Percentiles rank a stretch among this genome's conserved stretches.
Conservation (phyloP, 441 rosid species). For the Pelargonium australe region DNA sequence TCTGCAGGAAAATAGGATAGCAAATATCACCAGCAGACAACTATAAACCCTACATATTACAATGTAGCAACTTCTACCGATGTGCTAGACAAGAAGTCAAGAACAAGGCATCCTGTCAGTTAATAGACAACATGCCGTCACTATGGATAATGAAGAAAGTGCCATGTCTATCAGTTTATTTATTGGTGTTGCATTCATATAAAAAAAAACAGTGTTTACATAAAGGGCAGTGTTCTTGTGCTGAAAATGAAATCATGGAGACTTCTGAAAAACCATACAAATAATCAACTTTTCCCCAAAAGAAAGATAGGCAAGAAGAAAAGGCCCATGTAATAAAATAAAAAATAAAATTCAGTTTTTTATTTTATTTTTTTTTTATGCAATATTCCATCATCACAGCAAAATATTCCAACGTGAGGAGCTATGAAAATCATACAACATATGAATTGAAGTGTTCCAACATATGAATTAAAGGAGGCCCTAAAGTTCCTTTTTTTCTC, state of each 20-base stretch:
- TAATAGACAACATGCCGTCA: too few species aligned
- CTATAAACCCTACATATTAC: not conserved
- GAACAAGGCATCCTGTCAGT: too few species aligned
- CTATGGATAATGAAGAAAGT: too few species aligned
- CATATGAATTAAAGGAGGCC: not conserved
- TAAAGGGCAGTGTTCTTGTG: not conserved
- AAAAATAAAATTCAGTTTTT: too few species aligned
- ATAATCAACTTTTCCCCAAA: not conserved
- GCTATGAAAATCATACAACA: too few species aligned
- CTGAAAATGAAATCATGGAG: not conserved
- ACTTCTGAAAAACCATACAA: not conserved
- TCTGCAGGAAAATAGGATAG: conserved; percentile 34
- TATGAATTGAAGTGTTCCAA: too few species aligned
- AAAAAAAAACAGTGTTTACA: not conserved
- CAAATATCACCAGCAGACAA: not conserved
- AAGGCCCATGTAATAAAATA: too few species aligned
- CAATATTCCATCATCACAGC: too few species aligned
- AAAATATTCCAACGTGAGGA: too few species aligned
- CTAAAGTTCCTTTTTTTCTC: not conserved
- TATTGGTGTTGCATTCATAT: too few species aligned
- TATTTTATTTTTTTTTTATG: too few species aligned
- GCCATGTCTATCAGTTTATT: not conserved
- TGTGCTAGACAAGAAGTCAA: not conserved
- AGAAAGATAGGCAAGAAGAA: not conserved
- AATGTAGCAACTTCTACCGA: not conserved